Conservation (phyloP, 202 grass and related monocot genomes). For the Miscanthus sacchariflorus region DNA sequence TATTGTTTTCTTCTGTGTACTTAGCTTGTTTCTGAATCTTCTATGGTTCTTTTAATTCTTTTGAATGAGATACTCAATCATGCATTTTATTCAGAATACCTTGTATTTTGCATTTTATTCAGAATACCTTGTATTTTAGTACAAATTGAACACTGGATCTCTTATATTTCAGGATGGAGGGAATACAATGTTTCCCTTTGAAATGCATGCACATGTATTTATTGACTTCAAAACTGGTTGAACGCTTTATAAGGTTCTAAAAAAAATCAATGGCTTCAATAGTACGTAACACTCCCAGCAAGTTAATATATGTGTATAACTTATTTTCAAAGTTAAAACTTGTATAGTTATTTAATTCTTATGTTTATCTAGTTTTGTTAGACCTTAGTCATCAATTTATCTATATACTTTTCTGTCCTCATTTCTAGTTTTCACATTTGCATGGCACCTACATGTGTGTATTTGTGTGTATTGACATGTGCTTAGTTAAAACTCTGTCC, state of each 20-base stretch:
- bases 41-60: background rate
- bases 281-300: background rate
- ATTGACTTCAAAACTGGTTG: background rate
- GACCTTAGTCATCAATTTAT: too few relatives aligned
- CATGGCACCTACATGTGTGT: conserved; percentile 35
- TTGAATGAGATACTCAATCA: background rate
- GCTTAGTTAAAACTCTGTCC: too few relatives aligned
- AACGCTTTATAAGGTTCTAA: background rate
- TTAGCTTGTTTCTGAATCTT: background rate
- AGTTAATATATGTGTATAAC: background rate
- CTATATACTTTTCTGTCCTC: too few relatives aligned
- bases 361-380: background rate
- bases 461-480: too few relatives aligned
- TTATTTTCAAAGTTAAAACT: background rate
- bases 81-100: background rate
- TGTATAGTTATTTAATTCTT: background rate
- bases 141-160: too few relatives aligned
- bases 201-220: background rate
- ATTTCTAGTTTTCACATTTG: too few relatives aligned
- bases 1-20: background rate
- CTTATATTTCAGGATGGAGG: too few relatives aligned
- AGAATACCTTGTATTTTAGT: too few relatives aligned
- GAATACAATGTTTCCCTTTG: background rate
- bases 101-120: too few relatives aligned
- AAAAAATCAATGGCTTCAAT: background rate